Conservation (phyloP, 345 rosid genomes). For the Dipteronia dyeriana region DNA sequence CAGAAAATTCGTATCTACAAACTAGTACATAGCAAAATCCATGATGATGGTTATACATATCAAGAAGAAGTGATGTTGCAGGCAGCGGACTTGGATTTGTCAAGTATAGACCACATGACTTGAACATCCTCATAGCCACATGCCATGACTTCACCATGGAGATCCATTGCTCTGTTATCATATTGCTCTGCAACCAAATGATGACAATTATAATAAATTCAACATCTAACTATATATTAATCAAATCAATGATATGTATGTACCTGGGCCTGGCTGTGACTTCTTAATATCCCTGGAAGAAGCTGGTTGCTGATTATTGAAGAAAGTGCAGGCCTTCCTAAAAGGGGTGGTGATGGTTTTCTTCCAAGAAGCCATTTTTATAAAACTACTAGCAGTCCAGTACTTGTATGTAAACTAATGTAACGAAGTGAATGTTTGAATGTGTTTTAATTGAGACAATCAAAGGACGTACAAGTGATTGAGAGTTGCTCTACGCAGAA, state of each 20-base stretch:
- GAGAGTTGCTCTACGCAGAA: not conserved
- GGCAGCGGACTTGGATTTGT: conserved; percentile 67
- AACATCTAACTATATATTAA: too few relatives aligned
- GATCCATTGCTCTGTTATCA: conserved; percentile 57
- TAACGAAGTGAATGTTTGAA: too few relatives aligned
- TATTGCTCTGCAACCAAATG: conserved; percentile 39
- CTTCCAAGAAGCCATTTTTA: conserved; percentile 73
- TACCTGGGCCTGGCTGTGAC: conserved; percentile 39
- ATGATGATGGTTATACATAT: not conserved
- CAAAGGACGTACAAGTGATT: not conserved
- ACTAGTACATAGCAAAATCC: conserved; percentile 1
- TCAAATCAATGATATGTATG: not conserved
- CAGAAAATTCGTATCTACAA: conserved; percentile 8
- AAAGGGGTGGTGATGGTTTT: conserved; percentile 78
- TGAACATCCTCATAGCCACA: conserved; percentile 90
- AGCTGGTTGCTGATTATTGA: conserved; percentile 56
- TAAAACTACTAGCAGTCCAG: too few relatives aligned
- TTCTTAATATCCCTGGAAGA: conserved; percentile 39
- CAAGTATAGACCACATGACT: conserved; percentile 97
- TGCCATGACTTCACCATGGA: conserved; percentile 92
- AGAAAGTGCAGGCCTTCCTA: conserved; percentile 78
- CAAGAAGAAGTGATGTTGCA: conserved; percentile 55
- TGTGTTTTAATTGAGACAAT: too few relatives aligned
- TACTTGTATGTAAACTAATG: too few relatives aligned
- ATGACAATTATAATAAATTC: too few relatives aligned